These are phyloP conservation scores for Cerrena zonata DNA, from an alignment of 1,284 basidiomycete species.

Conservation along the genomic window DNA sequence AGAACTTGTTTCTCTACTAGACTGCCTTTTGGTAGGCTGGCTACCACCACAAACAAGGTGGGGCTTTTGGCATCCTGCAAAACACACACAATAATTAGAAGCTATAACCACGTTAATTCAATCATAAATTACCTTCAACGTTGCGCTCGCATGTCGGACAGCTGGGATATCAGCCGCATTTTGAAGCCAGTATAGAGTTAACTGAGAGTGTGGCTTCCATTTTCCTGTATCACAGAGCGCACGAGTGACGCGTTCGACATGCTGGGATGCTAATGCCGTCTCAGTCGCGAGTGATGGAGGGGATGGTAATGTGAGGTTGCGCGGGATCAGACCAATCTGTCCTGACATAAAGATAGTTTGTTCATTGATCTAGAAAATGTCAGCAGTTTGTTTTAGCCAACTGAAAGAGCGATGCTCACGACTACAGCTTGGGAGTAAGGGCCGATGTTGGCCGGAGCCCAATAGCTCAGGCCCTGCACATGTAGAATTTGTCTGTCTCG, in stretches of 20 bases:
- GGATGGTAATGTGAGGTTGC: conserved; percentile 62
- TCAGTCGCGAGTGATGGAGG: conserved; percentile 57
- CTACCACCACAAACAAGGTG: conserved; percentile 63
- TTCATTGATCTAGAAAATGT: conserved; percentile 26
- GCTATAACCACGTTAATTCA: neutral
- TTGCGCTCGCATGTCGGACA: conserved; percentile 40
- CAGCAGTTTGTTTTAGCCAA: neutral
- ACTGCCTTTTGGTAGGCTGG: conserved; percentile 73
- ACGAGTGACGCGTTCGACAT: conserved; percentile 64
- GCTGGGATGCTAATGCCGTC: conserved; percentile 74
- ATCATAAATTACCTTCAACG: conserved; percentile 21
- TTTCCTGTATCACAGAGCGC: conserved; percentile 51
- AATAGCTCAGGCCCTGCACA: conserved; percentile 93
- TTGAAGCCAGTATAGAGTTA: conserved; percentile 62
- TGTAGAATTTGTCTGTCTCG: conserved; percentile 72
- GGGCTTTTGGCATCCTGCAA: conserved; percentile 31
- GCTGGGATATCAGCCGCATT: conserved; percentile 34
- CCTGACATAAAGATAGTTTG: conserved; percentile 84
- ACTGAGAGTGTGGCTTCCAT: conserved; percentile 61
- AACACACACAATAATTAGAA: neutral
- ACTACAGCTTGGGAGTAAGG: conserved; percentile 93
- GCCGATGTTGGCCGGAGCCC: conserved; percentile 98
- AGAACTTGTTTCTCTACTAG: conserved; percentile 68
- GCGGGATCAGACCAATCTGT: conserved; percentile 87
- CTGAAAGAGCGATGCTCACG: conserved; percentile 33